A percentile compares a stretch with the other conserved stretches of the same genome.
These are phyloP conservation scores for Fragaria nilgerrensis DNA, from an alignment of 306 rosid species.

Conservation along the genomic window DNA sequence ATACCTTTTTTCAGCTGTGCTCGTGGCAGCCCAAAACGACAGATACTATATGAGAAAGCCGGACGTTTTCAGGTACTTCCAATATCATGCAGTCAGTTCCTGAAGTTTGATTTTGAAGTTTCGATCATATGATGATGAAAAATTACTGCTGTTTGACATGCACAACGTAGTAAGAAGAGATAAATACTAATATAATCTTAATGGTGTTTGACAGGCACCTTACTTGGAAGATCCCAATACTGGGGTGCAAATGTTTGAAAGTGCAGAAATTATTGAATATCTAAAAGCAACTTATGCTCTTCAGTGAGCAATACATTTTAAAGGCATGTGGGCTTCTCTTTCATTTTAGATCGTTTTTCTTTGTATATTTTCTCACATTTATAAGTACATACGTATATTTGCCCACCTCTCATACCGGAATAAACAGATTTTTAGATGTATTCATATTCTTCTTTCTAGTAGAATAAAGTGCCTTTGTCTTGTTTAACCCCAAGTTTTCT, in stretches of 20 bases:
- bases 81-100: constrained; percentile 3
- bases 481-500: neutral
- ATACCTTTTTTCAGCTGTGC: constrained; percentile 60
- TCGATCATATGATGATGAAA: neutral
- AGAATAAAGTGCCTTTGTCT: constrained; percentile 5
- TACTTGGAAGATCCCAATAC: constrained; percentile 94
- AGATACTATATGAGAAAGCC: constrained; percentile 50
- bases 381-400: neutral
- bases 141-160: constrained; percentile 20
- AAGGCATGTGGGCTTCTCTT: constrained; percentile 15
- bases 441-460: constrained; percentile 10
- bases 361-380: constrained; percentile 7
- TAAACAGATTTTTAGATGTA: constrained; percentile 5
- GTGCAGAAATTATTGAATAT: constrained; percentile 91
- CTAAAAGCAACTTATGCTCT: constrained; percentile 79
- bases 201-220: constrained; percentile 64
- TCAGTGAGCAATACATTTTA: constrained; percentile 21
- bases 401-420: constrained; percentile 4
- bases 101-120: neutral
- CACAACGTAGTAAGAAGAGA: constrained; percentile 7
- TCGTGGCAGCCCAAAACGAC: constrained; percentile 90
- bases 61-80: constrained; percentile 82
- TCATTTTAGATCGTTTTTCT: neutral
- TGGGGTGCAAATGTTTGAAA: constrained; percentile 89
- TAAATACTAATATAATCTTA: constrained; percentile 3